Conservation (phyloP, 2,329 filamentous ascomycete species). For the Colletotrichum chlorophyti region DNA sequence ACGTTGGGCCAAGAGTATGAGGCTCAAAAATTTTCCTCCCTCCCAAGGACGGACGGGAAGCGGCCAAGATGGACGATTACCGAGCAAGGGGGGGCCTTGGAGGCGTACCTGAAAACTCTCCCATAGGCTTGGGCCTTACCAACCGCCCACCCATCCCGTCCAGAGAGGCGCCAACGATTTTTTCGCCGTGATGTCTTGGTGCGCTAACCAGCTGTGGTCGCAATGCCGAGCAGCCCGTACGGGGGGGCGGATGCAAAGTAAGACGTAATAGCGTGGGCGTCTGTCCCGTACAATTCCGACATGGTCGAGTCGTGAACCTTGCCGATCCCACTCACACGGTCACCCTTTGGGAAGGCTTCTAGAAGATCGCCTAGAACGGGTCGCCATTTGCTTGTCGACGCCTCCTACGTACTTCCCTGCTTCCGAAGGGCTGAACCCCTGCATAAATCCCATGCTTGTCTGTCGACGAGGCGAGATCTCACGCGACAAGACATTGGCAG, state of each 20-base stretch:
- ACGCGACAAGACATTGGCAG: background rate
- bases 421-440: background rate
- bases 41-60: background rate
- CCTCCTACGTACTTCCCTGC: conserved; percentile 12
- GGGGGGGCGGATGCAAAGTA: conserved; percentile 2
- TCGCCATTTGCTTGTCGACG: conserved; percentile 18
- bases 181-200: background rate
- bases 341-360: conserved; percentile 24
- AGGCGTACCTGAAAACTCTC: background rate
- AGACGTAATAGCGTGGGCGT: conserved; percentile 19
- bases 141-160: background rate
- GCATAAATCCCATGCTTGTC: background rate
- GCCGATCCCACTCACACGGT: background rate
- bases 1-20: conserved; percentile 26
- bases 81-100: conserved; percentile 19
- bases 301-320: conserved; percentile 16
- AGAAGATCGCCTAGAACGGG: conserved; percentile 20
- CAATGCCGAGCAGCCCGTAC: conserved; percentile 3
- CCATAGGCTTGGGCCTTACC: conserved; percentile 1
- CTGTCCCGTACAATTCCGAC: conserved; percentile 24
- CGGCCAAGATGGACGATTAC: conserved; percentile 21
- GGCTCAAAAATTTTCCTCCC: conserved; percentile 17
- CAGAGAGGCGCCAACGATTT: background rate
- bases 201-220: conserved; percentile 11
- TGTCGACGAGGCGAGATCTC: conserved; percentile 21